phyloP scores from a whole-genome alignment of 1,139 yeast species.

The Kurtzmaniella quercitrusa region DNA sequence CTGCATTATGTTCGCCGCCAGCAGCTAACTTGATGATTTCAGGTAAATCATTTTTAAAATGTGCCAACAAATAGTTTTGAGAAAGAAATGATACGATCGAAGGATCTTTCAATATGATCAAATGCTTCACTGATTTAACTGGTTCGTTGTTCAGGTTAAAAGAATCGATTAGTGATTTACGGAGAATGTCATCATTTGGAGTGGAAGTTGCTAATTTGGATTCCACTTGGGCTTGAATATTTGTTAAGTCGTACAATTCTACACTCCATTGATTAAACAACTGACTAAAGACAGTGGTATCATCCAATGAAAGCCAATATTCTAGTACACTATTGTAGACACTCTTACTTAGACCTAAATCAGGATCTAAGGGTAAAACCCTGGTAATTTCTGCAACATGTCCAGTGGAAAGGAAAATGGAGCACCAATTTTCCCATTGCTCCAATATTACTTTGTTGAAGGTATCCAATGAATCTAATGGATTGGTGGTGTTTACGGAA shows the following conservation, averaged over 20 bases:
- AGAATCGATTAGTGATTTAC: constrained; percentile 51
- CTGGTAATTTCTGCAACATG: constrained; percentile 48
- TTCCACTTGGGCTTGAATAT: constrained; percentile 46
- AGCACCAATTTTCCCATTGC: constrained; percentile 70
- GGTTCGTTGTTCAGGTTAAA: constrained; percentile 59
- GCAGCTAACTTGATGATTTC: constrained; percentile 41
- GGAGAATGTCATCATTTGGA: constrained; percentile 20
- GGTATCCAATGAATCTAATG: constrained; percentile 10
- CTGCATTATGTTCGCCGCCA: constrained; percentile 15
- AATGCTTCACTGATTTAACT: constrained; percentile 58
- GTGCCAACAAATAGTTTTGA: constrained; percentile 55
- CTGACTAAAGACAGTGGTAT: constrained; percentile 29
- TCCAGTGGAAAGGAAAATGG: constrained; percentile 46
- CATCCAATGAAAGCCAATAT: constrained; percentile 39
- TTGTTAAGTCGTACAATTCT: constrained; percentile 46
- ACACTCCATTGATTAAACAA: constrained; percentile 57
- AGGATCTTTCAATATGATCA: constrained; percentile 51
- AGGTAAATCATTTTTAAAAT: constrained; percentile 48
- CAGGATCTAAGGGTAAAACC: constrained; percentile 45
- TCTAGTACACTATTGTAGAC: constrained; percentile 53
- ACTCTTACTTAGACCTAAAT: constrained; percentile 29
- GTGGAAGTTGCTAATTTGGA: constrained; percentile 24
- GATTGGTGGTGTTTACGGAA: constrained; percentile 1
- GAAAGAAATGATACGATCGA: constrained; percentile 56
- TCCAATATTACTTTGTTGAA: constrained; percentile 28